phyloP scores from a whole-genome alignment of 441 rosid genomes.

The Dalechampia spathulata region DNA sequence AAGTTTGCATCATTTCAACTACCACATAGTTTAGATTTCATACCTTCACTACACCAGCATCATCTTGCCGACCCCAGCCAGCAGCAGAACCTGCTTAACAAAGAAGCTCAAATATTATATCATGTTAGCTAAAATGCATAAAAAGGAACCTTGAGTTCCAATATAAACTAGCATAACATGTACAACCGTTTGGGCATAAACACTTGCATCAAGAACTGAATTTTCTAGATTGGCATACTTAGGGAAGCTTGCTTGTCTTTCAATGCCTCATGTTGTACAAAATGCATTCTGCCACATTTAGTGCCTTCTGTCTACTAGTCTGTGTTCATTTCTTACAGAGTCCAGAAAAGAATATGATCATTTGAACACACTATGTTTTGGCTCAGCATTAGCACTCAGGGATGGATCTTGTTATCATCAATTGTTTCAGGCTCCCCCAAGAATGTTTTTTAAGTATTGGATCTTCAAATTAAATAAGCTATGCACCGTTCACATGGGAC shows the following conservation, averaged over 20 bases:
- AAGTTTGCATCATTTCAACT: neutral
- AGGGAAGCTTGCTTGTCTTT: neutral
- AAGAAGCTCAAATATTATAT: constrained; percentile 10
- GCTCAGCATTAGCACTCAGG: neutral
- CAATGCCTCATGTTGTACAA: neutral
- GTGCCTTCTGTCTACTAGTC: neutral
- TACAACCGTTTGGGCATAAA: neutral
- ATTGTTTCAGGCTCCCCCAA: neutral
- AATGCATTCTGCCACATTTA: neutral
- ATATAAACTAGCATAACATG: neutral
- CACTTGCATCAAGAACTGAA: neutral
- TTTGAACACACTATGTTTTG: neutral
- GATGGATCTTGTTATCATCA: neutral
- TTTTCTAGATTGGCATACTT: neutral
- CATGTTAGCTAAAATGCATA: constrained; percentile 7
- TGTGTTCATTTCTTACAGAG: neutral
- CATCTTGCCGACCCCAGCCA: constrained; percentile 95
- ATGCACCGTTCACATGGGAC: no score
- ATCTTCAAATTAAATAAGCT: no score
- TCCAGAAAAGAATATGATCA: neutral
- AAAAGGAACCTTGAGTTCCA: neutral
- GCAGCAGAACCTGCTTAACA: constrained; percentile 78
- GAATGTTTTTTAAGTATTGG: no score
- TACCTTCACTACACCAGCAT: constrained; percentile 96
- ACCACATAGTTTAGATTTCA: neutral